These are phyloP conservation scores for Aphanomyces cochlioides DNA, from an alignment of 352 stramenopile species.

Conservation along the genomic window DNA sequence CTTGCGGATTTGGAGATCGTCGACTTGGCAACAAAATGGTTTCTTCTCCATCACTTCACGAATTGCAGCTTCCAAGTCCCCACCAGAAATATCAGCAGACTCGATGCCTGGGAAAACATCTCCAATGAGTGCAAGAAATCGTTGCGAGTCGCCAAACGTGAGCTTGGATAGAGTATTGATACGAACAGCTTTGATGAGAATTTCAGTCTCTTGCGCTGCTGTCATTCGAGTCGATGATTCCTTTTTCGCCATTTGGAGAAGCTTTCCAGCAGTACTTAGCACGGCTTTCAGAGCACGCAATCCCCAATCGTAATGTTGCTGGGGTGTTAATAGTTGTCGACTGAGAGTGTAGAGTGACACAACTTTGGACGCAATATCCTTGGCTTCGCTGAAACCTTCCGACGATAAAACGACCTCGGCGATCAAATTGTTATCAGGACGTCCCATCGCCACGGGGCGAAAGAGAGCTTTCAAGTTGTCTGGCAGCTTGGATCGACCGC, in stretches of 20 bases:
- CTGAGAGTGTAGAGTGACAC: slow-evolving; percentile 89
- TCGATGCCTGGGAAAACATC: slow-evolving; percentile 91
- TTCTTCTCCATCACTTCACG: slow-evolving; percentile 87
- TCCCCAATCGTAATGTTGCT: slow-evolving; percentile 94
- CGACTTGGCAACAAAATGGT: slow-evolving; percentile 80
- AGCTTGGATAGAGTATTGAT: slow-evolving; percentile 96
- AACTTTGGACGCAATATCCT: slow-evolving; percentile 88
- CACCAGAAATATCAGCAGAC: slow-evolving; percentile 74
- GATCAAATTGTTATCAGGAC: slow-evolving; percentile 92
- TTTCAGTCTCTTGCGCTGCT: slow-evolving; percentile 76
- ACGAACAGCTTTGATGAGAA: slow-evolving; percentile 93
- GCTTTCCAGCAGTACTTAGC: slow-evolving; percentile 90
- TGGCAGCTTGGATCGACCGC: slow-evolving; percentile 87
- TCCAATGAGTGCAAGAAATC: slow-evolving; percentile 89
- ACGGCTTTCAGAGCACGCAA: slow-evolving; percentile 92
- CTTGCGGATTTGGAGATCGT: slow-evolving; percentile 91
- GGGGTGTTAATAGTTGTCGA: slow-evolving; percentile 74
- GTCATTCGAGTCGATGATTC: slow-evolving; percentile 54
- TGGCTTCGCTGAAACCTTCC: slow-evolving; percentile 88
- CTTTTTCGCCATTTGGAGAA: slow-evolving; percentile 83
- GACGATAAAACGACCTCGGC: slow-evolving; percentile 90
- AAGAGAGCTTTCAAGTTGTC: slow-evolving; percentile 95
- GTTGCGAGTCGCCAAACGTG: slow-evolving; percentile 86
- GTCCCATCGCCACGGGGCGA: slow-evolving; percentile 89
- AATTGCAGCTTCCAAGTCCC: slow-evolving; percentile 82